phyloP scores from a whole-genome alignment of 1,284 basidiomycete genomes.

The Apiotrichum brassicae region DNA sequence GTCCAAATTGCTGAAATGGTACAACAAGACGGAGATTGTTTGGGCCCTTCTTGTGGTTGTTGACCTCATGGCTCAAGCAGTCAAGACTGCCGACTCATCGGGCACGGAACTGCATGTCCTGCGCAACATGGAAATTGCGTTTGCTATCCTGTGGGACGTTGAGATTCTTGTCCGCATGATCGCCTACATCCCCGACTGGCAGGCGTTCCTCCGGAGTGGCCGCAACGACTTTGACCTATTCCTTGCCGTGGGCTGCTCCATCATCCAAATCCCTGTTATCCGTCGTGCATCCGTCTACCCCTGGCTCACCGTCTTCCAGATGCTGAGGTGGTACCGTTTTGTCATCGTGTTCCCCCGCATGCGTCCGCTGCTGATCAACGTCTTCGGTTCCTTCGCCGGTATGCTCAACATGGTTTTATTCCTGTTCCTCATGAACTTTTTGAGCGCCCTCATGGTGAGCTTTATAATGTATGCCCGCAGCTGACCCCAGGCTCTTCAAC shows the following conservation, averaged over 20 bases:
- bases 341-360: conserved; percentile 56
- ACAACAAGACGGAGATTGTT: conserved; percentile 53
- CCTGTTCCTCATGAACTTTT: conserved; percentile 79
- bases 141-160: conserved; percentile 78
- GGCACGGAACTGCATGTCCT: conserved; percentile 49
- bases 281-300: conserved; percentile 62
- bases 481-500: conserved; percentile 40
- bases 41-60: conserved; percentile 72
- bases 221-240: conserved; percentile 73
- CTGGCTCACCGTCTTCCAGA: conserved; percentile 88
- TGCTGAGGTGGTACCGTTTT: conserved; percentile 86
- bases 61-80: conserved; percentile 68
- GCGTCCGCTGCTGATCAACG: conserved; percentile 57
- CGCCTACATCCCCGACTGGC: conserved; percentile 73
- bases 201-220: conserved; percentile 60
- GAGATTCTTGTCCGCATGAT: conserved; percentile 77
- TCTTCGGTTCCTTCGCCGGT: conserved; percentile 89
- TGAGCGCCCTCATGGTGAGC: conserved; percentile 73
- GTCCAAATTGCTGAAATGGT: conserved; percentile 25
- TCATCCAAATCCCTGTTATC: conserved; percentile 83
- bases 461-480: conserved; percentile 33
- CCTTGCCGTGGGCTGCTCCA: conserved; percentile 69
- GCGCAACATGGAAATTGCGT: conserved; percentile 65
- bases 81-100: conserved; percentile 58
- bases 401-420: conserved; percentile 91